A percentile compares a stretch with the other conserved stretches of the same genome.
These are phyloP conservation scores for Chalciporus pseudorubinellus DNA, from an alignment of 768 basidiomycete genomes.

Conservation along the genomic window DNA sequence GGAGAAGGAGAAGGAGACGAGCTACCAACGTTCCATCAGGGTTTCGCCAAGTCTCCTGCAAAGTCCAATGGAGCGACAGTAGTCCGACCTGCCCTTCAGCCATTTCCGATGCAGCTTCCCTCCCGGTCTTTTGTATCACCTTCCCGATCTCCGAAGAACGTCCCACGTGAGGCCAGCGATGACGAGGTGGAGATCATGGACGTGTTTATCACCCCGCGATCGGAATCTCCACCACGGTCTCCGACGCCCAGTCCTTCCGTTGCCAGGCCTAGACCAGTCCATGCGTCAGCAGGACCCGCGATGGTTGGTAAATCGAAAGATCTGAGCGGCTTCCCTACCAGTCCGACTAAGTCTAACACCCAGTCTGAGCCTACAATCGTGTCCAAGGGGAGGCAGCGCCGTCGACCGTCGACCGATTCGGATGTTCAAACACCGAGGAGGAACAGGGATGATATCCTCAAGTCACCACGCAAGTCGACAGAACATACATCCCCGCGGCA, in stretches of 20 bases:
- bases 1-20: slow-evolving; percentile 12
- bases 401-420: not conserved
- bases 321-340: slow-evolving; percentile 8
- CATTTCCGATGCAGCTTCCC: slow-evolving; percentile 28
- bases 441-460: slow-evolving; percentile 9
- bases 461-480: slow-evolving; percentile 27
- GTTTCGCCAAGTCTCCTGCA: slow-evolving; percentile 3
- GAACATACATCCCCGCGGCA: slow-evolving; percentile 27
- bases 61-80: not conserved
- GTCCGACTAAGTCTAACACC: slow-evolving; percentile 6
- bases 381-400: slow-evolving; percentile 1
- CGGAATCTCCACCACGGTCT: slow-evolving; percentile 20
- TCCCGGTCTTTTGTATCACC: not conserved
- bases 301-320: not conserved
- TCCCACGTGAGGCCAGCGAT: not conserved
- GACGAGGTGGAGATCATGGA: slow-evolving; percentile 14
- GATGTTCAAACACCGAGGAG: slow-evolving; percentile 3
- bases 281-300: not conserved
- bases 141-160: not conserved
- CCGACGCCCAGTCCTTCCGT: slow-evolving; percentile 21
- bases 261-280: not conserved
- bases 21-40: slow-evolving; percentile 20
- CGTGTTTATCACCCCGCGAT: slow-evolving; percentile 22
- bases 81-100: slow-evolving; percentile 10
- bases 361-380: not conserved